Percentiles rank a stretch among this genome's conserved stretches.
These are phyloP conservation scores for Leccinellum rugosiceps DNA, from an alignment of 768 basidiomycete genomes.

Conservation along the genomic window DNA sequence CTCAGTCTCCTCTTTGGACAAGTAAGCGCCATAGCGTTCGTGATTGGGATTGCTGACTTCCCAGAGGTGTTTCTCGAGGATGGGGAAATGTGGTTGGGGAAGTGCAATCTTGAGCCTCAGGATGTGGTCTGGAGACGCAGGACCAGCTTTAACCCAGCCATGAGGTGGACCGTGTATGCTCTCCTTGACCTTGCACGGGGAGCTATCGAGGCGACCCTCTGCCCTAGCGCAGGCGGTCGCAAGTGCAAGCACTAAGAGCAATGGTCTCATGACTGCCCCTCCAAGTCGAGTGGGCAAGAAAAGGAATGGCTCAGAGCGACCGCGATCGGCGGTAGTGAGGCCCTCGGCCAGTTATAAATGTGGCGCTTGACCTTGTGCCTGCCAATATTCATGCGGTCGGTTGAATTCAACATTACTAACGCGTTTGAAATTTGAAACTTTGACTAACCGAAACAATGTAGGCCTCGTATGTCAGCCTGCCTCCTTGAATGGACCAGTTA, in stretches of 20 bases:
- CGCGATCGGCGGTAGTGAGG: background rate
- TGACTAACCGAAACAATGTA: too few relatives aligned
- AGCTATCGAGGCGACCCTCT: conserved; percentile 5
- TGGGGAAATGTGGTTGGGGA: conserved; percentile 47
- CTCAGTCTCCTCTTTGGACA: conserved; percentile 67
- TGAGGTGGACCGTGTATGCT: conserved; percentile 40
- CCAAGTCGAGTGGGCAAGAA: background rate
- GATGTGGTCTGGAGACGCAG: conserved; percentile 44
- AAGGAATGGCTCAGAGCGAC: background rate
- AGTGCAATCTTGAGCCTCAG: conserved; percentile 59
- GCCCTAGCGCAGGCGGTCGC: conserved; percentile 9
- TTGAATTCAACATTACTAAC: too few relatives aligned
- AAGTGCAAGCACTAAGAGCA: conserved; percentile 11
- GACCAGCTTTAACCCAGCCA: conserved; percentile 45
- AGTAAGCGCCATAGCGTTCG: conserved; percentile 49
- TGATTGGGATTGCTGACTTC: conserved; percentile 58
- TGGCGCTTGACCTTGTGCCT: too few relatives aligned
- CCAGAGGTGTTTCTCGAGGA: conserved; percentile 49
- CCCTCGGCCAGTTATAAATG: background rate
- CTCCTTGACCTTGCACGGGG: conserved; percentile 45
- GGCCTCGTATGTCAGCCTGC: too few relatives aligned
- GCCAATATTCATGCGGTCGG: too few relatives aligned
- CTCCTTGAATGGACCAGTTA: too few relatives aligned
- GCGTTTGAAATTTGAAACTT: too few relatives aligned
- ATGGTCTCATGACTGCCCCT: conserved; percentile 11